Evolutionary conservation across 805 yeast species (phyloP), one percentile per base, ranked within the genome.

Genomic region (Wickerhamiella kurtzmanii): DNA sequence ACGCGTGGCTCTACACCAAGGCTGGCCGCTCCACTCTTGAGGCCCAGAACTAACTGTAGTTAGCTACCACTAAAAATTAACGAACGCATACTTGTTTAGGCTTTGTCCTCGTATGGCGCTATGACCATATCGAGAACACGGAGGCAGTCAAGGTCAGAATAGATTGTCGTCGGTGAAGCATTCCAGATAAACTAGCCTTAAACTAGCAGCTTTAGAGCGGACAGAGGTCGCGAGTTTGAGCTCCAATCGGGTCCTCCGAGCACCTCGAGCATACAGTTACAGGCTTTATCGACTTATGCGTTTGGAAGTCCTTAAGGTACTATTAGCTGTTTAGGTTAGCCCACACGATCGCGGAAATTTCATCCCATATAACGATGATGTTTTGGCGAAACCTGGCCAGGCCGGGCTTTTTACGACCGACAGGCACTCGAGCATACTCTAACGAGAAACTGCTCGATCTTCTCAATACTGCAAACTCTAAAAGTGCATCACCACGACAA

Each of bases 21-120:
- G 97, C 84, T 55, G 98, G 98, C 67, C 85, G 88, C 73, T 89
- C 82, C 74, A 95, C 89, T 65, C 77, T 89, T 64, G 89, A 76
- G 67, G 79, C 77, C 67, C 37, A 56, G 44, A 13, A 38, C 46
- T 57, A 58, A 50, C 22, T 20, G 32, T 25, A 25, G 32, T 11
- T 25, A 25, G 32, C 32, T 25, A 6, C 11, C 8, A 9, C 16
- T 35, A 13, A 32, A 17, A 25, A 25, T 6, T 6, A 25, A 25
- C 6, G 9, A 25, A 25, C 32, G 11, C 6, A 25, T 6, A 25
- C 6, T 11, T 25, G 6, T 25, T 6, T 6, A 6, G 32, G 11
- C 11, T 25, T 25, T 25, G 11, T n/a, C n/a, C n/a, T n/a, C n/a
- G n/a, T n/a, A n/a, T n/a, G n/a, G n/a, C n/a, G n/a, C n/a, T n/a